phyloP scores from a whole-genome alignment of 208 protist species.

The Wallacemonas sp. region DNA sequence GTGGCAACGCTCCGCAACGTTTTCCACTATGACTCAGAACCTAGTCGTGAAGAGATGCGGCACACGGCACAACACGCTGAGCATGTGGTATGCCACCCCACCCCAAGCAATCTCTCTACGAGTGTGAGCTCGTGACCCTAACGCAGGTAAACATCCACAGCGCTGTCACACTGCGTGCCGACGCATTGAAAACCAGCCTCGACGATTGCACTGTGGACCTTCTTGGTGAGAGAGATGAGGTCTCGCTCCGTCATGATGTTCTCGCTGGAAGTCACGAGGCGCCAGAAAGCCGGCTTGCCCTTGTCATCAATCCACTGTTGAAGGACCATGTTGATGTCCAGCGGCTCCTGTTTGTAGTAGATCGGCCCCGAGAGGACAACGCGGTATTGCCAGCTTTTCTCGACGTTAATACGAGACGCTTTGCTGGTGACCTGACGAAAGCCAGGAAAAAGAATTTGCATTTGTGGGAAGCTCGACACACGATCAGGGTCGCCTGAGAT shows the following conservation, averaged over 20 bases:
- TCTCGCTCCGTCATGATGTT: conserved; percentile 53
- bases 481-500: conserved; percentile 58
- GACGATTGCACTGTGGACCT: conserved; percentile 23
- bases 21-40: too few species aligned
- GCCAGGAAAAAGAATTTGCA: conserved; percentile 77
- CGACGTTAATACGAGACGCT: conserved; percentile 18
- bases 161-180: conserved; percentile 20
- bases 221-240: conserved; percentile 33
- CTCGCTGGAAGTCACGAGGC: conserved; percentile 42
- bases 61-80: too few species aligned
- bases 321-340: conserved; percentile 55
- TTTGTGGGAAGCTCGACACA: conserved; percentile 58
- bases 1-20: too few species aligned
- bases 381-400: conserved; percentile 24
- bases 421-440: conserved; percentile 48
- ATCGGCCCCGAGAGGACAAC: conserved; percentile 33
- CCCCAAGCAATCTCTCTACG: too few species aligned
- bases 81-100: too few species aligned
- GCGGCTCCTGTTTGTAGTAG: conserved; percentile 52
- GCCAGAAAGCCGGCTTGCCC: conserved; percentile 45
- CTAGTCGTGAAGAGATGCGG: too few species aligned
- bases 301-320: conserved; percentile 42
- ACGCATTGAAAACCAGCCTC: conserved; percentile 30
- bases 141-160: conserved; percentile 36
- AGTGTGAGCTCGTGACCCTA: too few species aligned